phyloP scores from a whole-genome alignment of 176 grass and related monocot species.

The Olyra latifolia region DNA sequence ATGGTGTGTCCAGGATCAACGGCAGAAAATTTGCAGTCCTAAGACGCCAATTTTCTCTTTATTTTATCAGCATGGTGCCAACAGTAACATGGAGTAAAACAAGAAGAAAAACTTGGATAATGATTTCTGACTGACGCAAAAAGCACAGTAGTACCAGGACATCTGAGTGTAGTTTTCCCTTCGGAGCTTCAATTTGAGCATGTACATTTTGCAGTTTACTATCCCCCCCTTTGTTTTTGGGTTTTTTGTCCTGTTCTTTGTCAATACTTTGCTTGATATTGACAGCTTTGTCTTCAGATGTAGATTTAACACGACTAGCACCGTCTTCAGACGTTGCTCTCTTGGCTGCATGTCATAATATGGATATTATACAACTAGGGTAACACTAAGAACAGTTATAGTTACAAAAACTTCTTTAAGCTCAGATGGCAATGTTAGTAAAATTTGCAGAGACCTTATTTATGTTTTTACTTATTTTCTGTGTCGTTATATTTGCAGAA shows the following conservation, averaged over 20 bases:
- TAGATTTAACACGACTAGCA: conserved; percentile 25
- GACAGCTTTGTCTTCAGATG: conserved; percentile 31
- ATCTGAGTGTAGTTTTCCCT: conserved; percentile 67
- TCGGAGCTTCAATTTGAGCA: conserved; percentile 30
- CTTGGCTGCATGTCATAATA: conserved; percentile 46
- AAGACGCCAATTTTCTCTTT: too few relatives aligned
- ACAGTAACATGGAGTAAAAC: neutral
- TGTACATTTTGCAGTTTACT: conserved; percentile 55
- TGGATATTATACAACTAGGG: neutral
- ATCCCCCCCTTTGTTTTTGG: conserved; percentile 63
- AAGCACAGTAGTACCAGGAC: conserved; percentile 65
- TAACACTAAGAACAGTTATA: neutral
- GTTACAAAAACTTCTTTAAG: neutral
- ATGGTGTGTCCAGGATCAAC: too few relatives aligned
- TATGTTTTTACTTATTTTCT: neutral
- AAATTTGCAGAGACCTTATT: neutral
- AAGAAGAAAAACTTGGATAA: conserved; percentile 13
- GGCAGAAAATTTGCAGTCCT: too few relatives aligned
- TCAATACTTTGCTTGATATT: conserved; percentile 30
- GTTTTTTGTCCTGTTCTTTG: conserved; percentile 54
- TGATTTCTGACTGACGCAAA: conserved; percentile 16
- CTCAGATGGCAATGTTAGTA: neutral
- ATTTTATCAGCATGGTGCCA: neutral
- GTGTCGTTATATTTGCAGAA: neutral
- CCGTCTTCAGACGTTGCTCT: conserved; percentile 48